A percentile compares a stretch with the other conserved stretches of the same genome.
These are phyloP conservation scores for Floccularia luteovirens DNA, from an alignment of 768 basidiomycete genomes.

Conservation along the genomic window DNA sequence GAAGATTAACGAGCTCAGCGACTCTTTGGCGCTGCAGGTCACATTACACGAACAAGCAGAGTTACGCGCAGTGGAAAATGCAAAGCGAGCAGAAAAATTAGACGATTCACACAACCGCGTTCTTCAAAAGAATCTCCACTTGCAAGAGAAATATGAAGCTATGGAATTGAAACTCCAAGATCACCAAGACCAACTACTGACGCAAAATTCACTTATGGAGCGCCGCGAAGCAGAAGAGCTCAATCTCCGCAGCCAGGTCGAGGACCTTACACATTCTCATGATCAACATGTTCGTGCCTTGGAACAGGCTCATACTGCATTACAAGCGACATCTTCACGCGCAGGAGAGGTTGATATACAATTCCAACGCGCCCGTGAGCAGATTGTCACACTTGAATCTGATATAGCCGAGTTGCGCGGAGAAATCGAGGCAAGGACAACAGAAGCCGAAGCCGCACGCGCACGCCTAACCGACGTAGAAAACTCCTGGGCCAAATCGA, in stretches of 20 bases:
- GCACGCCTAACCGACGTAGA: constrained; percentile 71
- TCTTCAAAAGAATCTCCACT: constrained; percentile 55
- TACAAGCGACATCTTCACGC: constrained; percentile 69
- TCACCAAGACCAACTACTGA: constrained; percentile 65
- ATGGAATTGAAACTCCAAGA: constrained; percentile 68
- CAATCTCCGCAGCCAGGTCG: constrained; percentile 55
- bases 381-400: constrained; percentile 61
- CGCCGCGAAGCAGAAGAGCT: constrained; percentile 76
- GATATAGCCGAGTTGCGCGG: constrained; percentile 75
- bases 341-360: constrained; percentile 74
- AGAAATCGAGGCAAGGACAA: constrained; percentile 70
- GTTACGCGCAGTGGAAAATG: constrained; percentile 66
- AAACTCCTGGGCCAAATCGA: constrained; percentile 86
- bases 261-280: constrained; percentile 59
- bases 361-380: constrained; percentile 62
- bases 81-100: constrained; percentile 66
- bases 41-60: constrained; percentile 74
- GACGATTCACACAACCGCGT: constrained; percentile 64
- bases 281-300: constrained; percentile 86
- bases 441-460: constrained; percentile 67
- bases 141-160: constrained; percentile 55
- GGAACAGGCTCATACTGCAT: constrained; percentile 75
- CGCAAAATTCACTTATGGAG: constrained; percentile 66
- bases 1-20: constrained; percentile 62
- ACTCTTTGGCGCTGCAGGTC: constrained; percentile 72